phyloP scores from a whole-genome alignment of 495 filamentous ascomycete genomes.

The Daldinia concentrica region DNA sequence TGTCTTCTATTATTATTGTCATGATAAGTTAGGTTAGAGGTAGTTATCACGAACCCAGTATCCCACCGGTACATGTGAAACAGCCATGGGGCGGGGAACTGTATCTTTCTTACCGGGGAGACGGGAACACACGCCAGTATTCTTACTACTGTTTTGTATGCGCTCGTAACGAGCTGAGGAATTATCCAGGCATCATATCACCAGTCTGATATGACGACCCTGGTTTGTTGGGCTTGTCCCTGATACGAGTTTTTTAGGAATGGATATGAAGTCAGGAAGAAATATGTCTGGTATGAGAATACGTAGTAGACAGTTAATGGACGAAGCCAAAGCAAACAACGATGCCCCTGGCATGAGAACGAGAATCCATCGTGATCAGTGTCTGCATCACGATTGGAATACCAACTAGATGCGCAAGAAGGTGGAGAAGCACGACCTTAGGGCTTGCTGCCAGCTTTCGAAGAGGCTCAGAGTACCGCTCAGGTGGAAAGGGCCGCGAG shows the following conservation, averaged over 20 bases:
- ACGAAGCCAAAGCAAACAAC: constrained; percentile 34
- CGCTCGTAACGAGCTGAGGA: constrained; percentile 14
- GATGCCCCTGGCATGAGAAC: constrained; percentile 28
- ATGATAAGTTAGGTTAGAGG: background rate
- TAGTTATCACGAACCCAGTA: background rate
- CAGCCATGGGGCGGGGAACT: background rate
- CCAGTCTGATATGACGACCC: constrained; percentile 11
- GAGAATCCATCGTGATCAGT: constrained; percentile 7
- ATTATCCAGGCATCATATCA: constrained; percentile 25
- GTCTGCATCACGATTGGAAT: background rate
- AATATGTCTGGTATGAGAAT: constrained; percentile 14
- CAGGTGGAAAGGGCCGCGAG: constrained; percentile 15
- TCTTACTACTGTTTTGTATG: constrained; percentile 13
- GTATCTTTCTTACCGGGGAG: constrained; percentile 12
- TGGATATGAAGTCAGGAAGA: constrained; percentile 26
- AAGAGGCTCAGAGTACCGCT: background rate
- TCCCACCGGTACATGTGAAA: constrained; percentile 9
- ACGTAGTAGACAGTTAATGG: background rate
- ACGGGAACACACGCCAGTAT: background rate
- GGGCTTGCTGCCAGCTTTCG: constrained; percentile 3
- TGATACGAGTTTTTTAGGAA: constrained; percentile 21
- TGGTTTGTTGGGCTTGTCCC: constrained; percentile 8
- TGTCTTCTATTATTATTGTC: background rate
- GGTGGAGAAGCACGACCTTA: constrained; percentile 19
- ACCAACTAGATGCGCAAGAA: constrained; percentile 23